A percentile compares a stretch with the other conserved stretches of the same genome.
Evolutionary conservation across 2,329 filamentous ascomycete species (phyloP).

Genomic region (Pestalotiopsis fici): DNA sequence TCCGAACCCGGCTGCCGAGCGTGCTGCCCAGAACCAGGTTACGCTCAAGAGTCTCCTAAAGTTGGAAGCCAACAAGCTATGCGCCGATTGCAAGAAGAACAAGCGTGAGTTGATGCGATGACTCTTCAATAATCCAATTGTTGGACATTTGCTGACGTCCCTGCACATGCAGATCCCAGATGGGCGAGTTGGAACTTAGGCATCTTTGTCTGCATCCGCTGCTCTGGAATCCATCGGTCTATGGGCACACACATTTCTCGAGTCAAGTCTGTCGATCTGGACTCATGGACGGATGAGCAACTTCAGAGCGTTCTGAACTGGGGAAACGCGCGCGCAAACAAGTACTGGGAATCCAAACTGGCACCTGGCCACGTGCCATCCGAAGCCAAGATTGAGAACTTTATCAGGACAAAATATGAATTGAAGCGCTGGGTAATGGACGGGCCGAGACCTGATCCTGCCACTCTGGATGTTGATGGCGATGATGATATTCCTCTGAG

Average conservation of each 20-base stretch:
- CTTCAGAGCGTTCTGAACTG: conserved; percentile 90
- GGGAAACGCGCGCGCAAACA: conserved; percentile 96
- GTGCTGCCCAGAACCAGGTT: conserved; percentile 88
- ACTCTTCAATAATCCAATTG: conserved; percentile 1
- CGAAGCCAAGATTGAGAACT: conserved; percentile 98
- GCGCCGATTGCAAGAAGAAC: conserved; percentile 98
- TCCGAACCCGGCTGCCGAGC: conserved; percentile 78
- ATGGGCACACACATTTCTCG: conserved; percentile 99
- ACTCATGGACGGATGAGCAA: conserved; percentile 98
- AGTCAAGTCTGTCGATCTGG: conserved; percentile 97
- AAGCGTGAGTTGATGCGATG: conserved; percentile 69
- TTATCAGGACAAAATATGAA: conserved; percentile 98
- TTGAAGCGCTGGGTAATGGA: conserved; percentile 99
- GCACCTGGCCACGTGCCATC: conserved; percentile 89
- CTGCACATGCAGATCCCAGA: conserved; percentile 74
- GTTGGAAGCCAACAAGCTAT: conserved; percentile 92
- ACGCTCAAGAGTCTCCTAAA: conserved; percentile 95
- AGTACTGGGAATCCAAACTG: conserved; percentile 97
- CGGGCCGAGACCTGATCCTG: conserved; percentile 89
- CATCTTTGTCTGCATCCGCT: conserved; percentile 96
- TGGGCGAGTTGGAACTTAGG: conserved; percentile 99
- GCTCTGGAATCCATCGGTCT: conserved; percentile 95
- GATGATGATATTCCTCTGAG: conserved; percentile 78
- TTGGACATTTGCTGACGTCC: conserved; percentile 10
- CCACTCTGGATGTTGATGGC: conserved; percentile 77